These are phyloP conservation scores for Ecytonucleospora hepatopenaei DNA, from an alignment of 371 early-diverging fungal genomes.

Conservation along the genomic window DNA sequence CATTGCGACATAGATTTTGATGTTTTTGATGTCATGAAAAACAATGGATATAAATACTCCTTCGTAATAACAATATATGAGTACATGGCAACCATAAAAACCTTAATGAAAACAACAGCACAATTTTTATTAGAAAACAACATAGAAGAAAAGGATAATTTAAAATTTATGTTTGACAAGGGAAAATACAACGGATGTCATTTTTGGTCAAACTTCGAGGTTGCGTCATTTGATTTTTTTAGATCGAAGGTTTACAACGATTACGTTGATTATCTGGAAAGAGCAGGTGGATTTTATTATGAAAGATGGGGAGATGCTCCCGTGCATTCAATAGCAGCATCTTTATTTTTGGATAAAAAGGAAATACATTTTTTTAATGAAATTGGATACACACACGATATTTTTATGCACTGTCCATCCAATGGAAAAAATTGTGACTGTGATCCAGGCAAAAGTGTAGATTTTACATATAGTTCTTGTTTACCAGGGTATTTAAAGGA, in stretches of 20 bases:
- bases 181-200: constrained; percentile 62
- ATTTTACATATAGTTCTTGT: constrained; percentile 36
- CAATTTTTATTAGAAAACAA: constrained; percentile 48
- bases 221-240: constrained; percentile 69
- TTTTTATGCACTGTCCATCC: constrained; percentile 54
- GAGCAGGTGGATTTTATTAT: constrained; percentile 75
- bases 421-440: constrained; percentile 47
- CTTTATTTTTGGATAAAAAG: constrained; percentile 60
- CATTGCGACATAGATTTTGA: constrained; percentile 70
- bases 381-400: constrained; percentile 58
- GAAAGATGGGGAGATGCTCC: constrained; percentile 89
- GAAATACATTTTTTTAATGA: constrained; percentile 72
- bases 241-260: constrained; percentile 61
- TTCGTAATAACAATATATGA: constrained; percentile 66
- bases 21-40: constrained; percentile 64
- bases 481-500: constrained; percentile 34
- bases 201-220: constrained; percentile 90
- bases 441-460: constrained; percentile 37
- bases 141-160: constrained; percentile 32
- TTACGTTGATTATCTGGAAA: constrained; percentile 70
- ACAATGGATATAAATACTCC: constrained; percentile 69
- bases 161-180: constrained; percentile 45
- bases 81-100: constrained; percentile 65
- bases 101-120: constrained; percentile 64
- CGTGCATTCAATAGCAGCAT: constrained; percentile 69